Base-by-base conservation (phyloP, 179 eudicot genomes). In the Vitellaria paradoxa region DNA sequence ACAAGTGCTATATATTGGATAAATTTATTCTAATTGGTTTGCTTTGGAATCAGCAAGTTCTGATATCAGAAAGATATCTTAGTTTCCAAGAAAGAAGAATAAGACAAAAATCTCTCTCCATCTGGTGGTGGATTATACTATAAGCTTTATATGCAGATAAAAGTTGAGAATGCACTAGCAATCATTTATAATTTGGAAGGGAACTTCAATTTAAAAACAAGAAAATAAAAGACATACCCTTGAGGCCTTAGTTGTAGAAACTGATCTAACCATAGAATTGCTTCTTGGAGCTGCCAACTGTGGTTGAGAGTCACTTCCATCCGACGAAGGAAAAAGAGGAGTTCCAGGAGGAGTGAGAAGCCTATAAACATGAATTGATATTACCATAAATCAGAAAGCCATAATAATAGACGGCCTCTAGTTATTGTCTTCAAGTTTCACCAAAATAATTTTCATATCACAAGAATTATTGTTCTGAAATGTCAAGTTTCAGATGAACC, bases 271-370 rank as follows among this genome's bases (percentile, higher is more conserved):
- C 69, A 74, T 82, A 76, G 89, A 82, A 78, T 84, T 85, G 73
- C 78, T 86, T 86, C 89, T 91, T 84, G 90, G 90, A 81, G 90
- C 85, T 17, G 83, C 85, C 57, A 81, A 46, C 47, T 72, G 82
- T 63, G 84, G 80, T 77, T 85, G 93, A 84, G 88, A 85, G 59
- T 89, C 93, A 50, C 60, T 89, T 87, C 84, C 86, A 86, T 91
- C 92, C 1, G 88, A 82, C 18, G 92, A 80, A 78, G 91, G 86
- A 81, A 84, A 83, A 75, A 95, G 82, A 74, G 97, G 95, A 78
- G 99, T 95, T 84, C 87, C 99, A 47, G 99, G 99, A 84, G 98
- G 98, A 83, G 99, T 93, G 72, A 95, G 86, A 80, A 95, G 93
- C 99, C 97, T 95, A 83, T 42, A 50, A 74, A 80, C 75, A 76